Percentiles rank a stretch among this genome's conserved stretches.
Evolutionary conservation across 108 stramenopile genomes (phyloP).

Genomic region (Pseudonitzschia multistriata): DNA sequence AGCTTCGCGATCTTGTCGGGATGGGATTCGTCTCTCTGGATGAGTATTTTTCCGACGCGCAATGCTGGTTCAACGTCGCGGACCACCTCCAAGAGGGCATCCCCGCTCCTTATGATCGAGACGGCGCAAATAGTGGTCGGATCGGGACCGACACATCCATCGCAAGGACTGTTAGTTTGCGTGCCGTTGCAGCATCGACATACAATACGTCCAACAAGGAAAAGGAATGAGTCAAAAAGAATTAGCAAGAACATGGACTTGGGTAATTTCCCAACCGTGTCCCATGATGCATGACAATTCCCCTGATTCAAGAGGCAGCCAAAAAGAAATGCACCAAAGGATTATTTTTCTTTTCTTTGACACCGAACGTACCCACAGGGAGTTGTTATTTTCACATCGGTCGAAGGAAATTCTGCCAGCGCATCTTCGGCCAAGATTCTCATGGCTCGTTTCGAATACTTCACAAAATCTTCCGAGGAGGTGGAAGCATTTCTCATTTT

Average conservation of each 20-base stretch:
- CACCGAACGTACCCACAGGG: conserved; percentile 69
- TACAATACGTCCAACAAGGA: not conserved
- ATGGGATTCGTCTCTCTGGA: conserved; percentile 93
- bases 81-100: conserved; percentile 85
- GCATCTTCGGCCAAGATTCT: conserved; percentile 89
- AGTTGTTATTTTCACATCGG: conserved; percentile 48
- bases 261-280: too few relatives aligned
- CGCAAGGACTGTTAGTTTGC: conserved; percentile 16
- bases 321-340: too few relatives aligned
- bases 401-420: conserved; percentile 68
- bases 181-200: not conserved
- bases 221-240: not conserved
- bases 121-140: conserved; percentile 46
- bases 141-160: conserved; percentile 44
- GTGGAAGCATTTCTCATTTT: conserved; percentile 55
- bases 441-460: conserved; percentile 72
- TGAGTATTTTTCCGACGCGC: conserved; percentile 92
- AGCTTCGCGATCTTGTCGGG: conserved; percentile 80
- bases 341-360: too few relatives aligned
- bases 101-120: conserved; percentile 93
- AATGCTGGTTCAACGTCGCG: conserved; percentile 73
- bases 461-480: conserved; percentile 54
- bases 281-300: too few relatives aligned
- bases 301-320: too few relatives aligned
- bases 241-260: not conserved